Conservation (phyloP, 768 basidiomycete species). For the Leccinellum luteum region DNA sequence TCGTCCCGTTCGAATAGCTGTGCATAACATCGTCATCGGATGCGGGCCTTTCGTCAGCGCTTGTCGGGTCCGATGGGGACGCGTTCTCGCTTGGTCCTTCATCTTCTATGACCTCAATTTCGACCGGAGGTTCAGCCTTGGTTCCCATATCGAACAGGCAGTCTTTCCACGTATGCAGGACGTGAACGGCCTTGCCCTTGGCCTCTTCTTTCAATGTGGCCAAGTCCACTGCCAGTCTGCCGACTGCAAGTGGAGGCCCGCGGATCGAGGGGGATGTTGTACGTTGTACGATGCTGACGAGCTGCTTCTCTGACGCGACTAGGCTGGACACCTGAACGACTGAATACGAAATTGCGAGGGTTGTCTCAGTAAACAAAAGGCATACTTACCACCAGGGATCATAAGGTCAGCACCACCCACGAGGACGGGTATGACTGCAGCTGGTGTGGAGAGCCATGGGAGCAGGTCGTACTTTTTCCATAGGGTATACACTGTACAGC, state of each 20-base stretch:
- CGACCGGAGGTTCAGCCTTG: conserved; percentile 56
- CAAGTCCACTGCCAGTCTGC: conserved; percentile 60
- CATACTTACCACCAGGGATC: conserved; percentile 74
- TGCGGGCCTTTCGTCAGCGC: conserved; percentile 5
- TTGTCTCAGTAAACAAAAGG: neutral
- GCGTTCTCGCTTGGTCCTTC: conserved; percentile 8
- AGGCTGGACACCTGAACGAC: conserved; percentile 53
- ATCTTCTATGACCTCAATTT: conserved; percentile 26
- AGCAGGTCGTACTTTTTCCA: conserved; percentile 73
- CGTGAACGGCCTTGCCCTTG: conserved; percentile 76
- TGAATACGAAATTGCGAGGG: conserved; percentile 25
- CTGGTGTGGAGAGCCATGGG: conserved; percentile 68
- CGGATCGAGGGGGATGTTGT: conserved; percentile 27
- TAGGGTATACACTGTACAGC: conserved; percentile 60
- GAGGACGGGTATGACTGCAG: conserved; percentile 67
- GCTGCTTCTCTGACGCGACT: conserved; percentile 41
- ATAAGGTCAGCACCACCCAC: conserved; percentile 84
- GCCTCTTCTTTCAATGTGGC: conserved; percentile 45
- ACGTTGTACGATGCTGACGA: conserved; percentile 64
- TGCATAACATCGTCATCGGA: conserved; percentile 1
- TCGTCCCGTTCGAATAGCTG: conserved; percentile 22
- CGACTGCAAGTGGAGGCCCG: conserved; percentile 67
- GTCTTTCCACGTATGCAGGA: conserved; percentile 78
- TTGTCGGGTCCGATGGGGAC: conserved; percentile 8
- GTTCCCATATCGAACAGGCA: conserved; percentile 69